Conservation (phyloP, 176 grass and related monocot genomes). For the Carex littledalei region DNA sequence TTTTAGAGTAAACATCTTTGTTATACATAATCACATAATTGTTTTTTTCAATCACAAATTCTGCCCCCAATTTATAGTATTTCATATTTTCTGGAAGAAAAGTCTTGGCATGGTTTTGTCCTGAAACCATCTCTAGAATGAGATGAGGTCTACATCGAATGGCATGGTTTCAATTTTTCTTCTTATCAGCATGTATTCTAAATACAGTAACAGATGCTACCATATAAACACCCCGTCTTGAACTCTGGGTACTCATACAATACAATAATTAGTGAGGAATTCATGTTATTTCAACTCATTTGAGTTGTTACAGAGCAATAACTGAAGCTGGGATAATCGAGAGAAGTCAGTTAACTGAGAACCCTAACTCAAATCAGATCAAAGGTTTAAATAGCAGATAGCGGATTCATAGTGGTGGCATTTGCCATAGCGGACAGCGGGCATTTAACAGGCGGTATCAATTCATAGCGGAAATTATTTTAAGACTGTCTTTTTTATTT, state of each 20-base stretch:
- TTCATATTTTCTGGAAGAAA: background rate
- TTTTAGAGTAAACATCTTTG: conserved; percentile 26
- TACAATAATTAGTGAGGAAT: background rate
- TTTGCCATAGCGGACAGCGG: no score
- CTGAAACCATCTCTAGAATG: background rate
- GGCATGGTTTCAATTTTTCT: background rate
- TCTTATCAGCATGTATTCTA: background rate
- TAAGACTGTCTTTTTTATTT: no score
- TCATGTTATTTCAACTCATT: background rate
- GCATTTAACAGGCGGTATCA: no score
- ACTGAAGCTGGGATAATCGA: background rate
- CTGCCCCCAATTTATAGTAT: background rate
- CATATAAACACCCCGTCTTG: background rate
- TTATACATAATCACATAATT: conserved; percentile 16
- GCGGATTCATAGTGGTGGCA: no score
- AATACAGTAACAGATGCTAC: background rate
- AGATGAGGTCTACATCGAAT: background rate
- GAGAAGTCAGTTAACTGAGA: background rate
- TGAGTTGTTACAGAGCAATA: background rate
- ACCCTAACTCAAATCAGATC: background rate
- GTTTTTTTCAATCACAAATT: background rate
- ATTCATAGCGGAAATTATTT: no score
- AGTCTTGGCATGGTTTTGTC: background rate
- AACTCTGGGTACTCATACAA: background rate
- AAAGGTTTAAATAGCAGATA: no score